These are phyloP conservation scores for Colletotrichum chrysophilum DNA, from an alignment of 2,329 filamentous ascomycete genomes.

Conservation along the genomic window DNA sequence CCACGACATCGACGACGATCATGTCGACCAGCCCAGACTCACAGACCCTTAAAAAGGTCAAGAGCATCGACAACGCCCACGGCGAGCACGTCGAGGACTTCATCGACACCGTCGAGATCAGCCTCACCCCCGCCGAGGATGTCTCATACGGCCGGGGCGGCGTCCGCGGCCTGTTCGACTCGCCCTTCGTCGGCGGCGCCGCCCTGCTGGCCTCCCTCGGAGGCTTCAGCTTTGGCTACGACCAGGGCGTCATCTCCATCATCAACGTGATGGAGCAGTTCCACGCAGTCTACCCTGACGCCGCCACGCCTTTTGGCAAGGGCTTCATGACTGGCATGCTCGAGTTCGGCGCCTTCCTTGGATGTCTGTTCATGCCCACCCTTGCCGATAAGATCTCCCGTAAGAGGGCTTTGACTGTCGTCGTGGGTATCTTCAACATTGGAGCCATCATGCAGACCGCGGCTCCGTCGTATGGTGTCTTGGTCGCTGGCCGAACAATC, in stretches of 20 bases:
- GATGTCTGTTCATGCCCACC: slow-evolving; percentile 37
- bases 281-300: slow-evolving; percentile 39
- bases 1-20: neutral
- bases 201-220: slow-evolving; percentile 44
- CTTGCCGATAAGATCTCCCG: slow-evolving; percentile 47
- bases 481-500: slow-evolving; percentile 33
- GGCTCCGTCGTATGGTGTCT: slow-evolving; percentile 27
- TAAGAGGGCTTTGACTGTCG: slow-evolving; percentile 45
- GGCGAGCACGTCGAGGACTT: slow-evolving; percentile 15
- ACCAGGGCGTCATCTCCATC: slow-evolving; percentile 42
- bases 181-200: slow-evolving; percentile 10
- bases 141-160: slow-evolving; percentile 17
- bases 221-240: slow-evolving; percentile 36
- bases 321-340: slow-evolving; percentile 47
- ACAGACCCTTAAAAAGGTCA: neutral
- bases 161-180: slow-evolving; percentile 14
- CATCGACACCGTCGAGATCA: slow-evolving; percentile 9
- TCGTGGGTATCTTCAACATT: slow-evolving; percentile 42
- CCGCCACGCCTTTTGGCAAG: slow-evolving; percentile 23
- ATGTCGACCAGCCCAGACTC: slow-evolving; percentile 5
- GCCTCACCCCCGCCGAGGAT: slow-evolving; percentile 7
- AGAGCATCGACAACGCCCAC: neutral
- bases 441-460: slow-evolving; percentile 46
- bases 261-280: slow-evolving; percentile 52
- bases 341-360: slow-evolving; percentile 43